phyloP scores from a whole-genome alignment of 139 green algal species.

The Desmodesmus armatus region DNA sequence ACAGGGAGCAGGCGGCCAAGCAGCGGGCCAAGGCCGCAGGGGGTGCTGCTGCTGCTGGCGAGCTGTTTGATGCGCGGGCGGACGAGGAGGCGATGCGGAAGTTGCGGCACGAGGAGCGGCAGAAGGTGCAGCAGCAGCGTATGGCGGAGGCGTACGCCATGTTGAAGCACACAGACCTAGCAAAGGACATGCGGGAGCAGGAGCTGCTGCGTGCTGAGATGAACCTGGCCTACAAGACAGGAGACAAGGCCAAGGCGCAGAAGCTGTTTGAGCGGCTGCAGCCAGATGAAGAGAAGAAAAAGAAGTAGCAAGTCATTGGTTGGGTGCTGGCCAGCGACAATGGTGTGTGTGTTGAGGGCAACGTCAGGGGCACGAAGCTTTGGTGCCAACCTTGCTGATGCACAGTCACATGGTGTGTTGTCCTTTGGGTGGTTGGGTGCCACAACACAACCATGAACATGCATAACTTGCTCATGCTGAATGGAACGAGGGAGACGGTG shows the following conservation, averaged over 20 bases:
- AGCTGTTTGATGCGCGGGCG: constrained; percentile 30
- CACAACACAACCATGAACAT: no score
- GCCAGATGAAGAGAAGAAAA: constrained; percentile 71
- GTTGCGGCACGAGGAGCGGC: constrained; percentile 66
- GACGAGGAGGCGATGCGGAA: constrained; percentile 77
- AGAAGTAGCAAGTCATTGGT: no score
- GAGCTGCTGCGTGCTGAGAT: constrained; percentile 86
- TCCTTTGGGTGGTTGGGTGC: no score
- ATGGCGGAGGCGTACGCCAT: constrained; percentile 77
- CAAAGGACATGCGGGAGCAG: constrained; percentile 72
- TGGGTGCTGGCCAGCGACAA: no score
- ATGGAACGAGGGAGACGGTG: no score
- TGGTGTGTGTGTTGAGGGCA: no score
- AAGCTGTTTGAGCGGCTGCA: constrained; percentile 66
- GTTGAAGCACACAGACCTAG: constrained; percentile 71
- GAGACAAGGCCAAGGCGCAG: constrained; percentile 70
- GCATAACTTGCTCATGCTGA: no score
- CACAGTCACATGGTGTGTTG: no score
- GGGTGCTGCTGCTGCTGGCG: neutral
- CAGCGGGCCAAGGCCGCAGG: constrained; percentile 41
- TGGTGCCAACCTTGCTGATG: no score
- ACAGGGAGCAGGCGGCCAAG: constrained; percentile 61
- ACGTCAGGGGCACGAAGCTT: no score
- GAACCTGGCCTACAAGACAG: constrained; percentile 85
- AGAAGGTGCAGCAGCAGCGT: constrained; percentile 61